These are phyloP conservation scores for Neurospora sp. DNA, from an alignment of 495 filamentous ascomycete species.

Conservation along the genomic window DNA sequence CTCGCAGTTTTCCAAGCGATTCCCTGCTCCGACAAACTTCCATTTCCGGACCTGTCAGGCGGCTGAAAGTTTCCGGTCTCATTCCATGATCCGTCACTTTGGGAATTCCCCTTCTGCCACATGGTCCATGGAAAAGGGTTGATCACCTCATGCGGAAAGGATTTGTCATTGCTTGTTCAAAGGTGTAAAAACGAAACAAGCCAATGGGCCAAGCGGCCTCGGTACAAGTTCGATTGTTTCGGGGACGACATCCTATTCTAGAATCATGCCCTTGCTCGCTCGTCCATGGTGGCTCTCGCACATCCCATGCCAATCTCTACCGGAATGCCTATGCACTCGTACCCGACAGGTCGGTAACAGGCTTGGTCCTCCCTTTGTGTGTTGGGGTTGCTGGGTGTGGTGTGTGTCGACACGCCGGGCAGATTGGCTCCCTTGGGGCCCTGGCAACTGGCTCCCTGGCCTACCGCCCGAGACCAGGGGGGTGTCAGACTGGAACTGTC, in stretches of 20 bases:
- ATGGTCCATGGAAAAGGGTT: neutral
- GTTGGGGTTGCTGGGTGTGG: neutral
- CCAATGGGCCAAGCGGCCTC: neutral
- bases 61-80: neutral
- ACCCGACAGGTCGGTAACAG: neutral
- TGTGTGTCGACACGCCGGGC: neutral
- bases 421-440: neutral
- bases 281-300: neutral
- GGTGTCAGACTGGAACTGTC: neutral
- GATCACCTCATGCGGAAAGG: neutral
- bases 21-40: neutral
- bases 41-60: neutral
- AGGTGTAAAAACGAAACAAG: neutral
- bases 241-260: neutral
- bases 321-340: neutral
- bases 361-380: neutral
- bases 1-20: neutral
- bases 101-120: neutral
- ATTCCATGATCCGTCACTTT: neutral
- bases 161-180: neutral
- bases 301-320: neutral
- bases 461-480: neutral
- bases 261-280: neutral
- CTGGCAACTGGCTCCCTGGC: neutral
- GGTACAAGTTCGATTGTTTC: neutral